Evolutionary conservation across 371 early-diverging fungal species (phyloP).

Genomic region (Encephalitozoon romaleae): DNA sequence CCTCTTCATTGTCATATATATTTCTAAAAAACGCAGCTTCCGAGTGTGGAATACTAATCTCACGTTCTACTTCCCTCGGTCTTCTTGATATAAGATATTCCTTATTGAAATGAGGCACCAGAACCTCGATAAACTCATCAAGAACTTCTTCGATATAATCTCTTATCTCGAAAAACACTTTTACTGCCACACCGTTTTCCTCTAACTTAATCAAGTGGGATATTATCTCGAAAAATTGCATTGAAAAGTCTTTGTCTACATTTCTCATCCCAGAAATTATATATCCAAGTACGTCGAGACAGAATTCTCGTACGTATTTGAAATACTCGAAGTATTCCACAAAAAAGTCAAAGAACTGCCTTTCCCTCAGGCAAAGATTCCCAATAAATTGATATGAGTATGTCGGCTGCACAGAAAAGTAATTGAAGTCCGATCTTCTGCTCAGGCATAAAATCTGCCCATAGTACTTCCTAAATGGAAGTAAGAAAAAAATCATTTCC

Average conservation of each 20-base stretch:
- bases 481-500: conserved; percentile 38
- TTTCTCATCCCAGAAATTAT: neutral
- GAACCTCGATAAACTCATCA: conserved; percentile 19
- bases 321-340: conserved; percentile 38
- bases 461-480: conserved; percentile 34
- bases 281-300: neutral
- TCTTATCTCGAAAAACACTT: conserved; percentile 20
- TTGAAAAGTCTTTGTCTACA: conserved; percentile 14
- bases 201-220: neutral
- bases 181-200: neutral
- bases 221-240: conserved; percentile 20
- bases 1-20: neutral
- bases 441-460: conserved; percentile 14
- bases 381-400: conserved; percentile 26
- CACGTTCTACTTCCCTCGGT: neutral
- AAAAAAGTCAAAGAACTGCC: conserved; percentile 24
- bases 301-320: conserved; percentile 19
- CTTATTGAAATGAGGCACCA: neutral
- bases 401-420: neutral
- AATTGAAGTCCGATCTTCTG: neutral
- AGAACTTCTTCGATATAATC: neutral
- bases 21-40: neutral
- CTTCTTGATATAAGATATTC: neutral
- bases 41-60: neutral
- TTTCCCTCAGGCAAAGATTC: conserved; percentile 13